Base-by-base conservation (phyloP, 352 stramenopile genomes). In the Phytophthora vignae region DNA sequence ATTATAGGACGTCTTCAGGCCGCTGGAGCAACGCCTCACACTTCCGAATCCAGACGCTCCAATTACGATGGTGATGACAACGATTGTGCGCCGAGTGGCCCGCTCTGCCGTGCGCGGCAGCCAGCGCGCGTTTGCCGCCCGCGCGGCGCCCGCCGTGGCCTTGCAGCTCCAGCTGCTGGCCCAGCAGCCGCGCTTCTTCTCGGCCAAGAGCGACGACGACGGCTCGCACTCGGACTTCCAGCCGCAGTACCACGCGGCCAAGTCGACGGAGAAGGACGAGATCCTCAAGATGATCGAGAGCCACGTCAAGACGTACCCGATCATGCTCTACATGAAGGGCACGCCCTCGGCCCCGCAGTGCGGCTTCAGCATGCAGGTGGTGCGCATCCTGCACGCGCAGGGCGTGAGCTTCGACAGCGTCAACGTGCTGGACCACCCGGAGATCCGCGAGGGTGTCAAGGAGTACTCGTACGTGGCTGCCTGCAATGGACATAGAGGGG, bases 291-390 rank as follows among this genome's bases (percentile, higher is more conserved):
- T 96, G 84, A 97, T 98, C 72, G 84, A 96, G 50, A 95, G 79
- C 74, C 89, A 96, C 72, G 89, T 98, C 36, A 94, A 96, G 71
- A 90, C 83, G 67, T 92, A 99, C 83, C 91, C 83, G 6, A 79
- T 99, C 33, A 99, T 99, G 96, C 87, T 99, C 0, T 99, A 99
- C 90, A 99, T 99, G 98, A 99, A 99, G 83, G 98, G 98, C 60
- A 99, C 97, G 66, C 98, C 98, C 38, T 86, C 85, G 67, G 87
- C 94, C 71, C 98, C 98, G 42, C 93, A 98, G 87, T 99, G 98
- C 79, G 98, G 98, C 63, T 99, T 99, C 79, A 98, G 90, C 52
- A 96, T 97, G 75, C 92, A 98, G 74, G 96, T 99, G 27, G 96
- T 99, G 52, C 85, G 95, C 74, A 98, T 99, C 58, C 77, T 99